Evolutionary conservation across 2,329 filamentous ascomycete genomes (phyloP), one percentile per base, ranked within the genome.

Genomic region (Aspergillus phoenicis): DNA sequence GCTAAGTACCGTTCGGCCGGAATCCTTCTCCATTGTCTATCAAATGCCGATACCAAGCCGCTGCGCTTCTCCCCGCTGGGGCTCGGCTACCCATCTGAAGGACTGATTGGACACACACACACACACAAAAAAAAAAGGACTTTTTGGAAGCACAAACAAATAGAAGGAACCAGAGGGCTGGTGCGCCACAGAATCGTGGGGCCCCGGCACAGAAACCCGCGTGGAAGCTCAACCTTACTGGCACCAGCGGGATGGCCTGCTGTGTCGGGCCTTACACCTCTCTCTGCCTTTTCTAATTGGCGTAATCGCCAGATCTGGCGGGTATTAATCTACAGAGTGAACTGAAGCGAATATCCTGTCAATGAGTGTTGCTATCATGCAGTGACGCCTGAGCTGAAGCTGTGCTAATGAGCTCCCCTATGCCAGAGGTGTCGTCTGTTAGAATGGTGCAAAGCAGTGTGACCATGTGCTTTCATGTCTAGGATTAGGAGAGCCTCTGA

Each of bases 151-250:
- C 20, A 45, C 10, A 8, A 13, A 45, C 2, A 13, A 20, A 13
- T 45, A 45, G n/a, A 45, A 36, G 10, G 41, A 45, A 43, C 17
- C 20, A 24, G 20, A 22, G 10, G 24, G 20, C 41, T 45, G 22
- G 41, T 13, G 20, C 20, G 41, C 41, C 41, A 45, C 41, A 7
- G 2, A 45, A 13, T 20, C 5, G 41, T 45, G 5, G 41, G 20
- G 22, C 5, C 22, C 13, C 65, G 73, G 70, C 73, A 75, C 62
- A 70, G 72, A 75, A 75, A 67, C 56, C 61, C 71, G 68, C 68
- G 70, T 71, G 63, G 73, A 75, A 74, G 57, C 15, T 73, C 53
- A 45, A 3, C 26, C 5, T 10, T 38, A 59, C 54, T 47, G 43
- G 13, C 28, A 28, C 51, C 33, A 41, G 33, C 36, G 36, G 24